Evolutionary conservation across 176 grass and related monocot species (phyloP).

Genomic region (Juncus inflexus): DNA sequence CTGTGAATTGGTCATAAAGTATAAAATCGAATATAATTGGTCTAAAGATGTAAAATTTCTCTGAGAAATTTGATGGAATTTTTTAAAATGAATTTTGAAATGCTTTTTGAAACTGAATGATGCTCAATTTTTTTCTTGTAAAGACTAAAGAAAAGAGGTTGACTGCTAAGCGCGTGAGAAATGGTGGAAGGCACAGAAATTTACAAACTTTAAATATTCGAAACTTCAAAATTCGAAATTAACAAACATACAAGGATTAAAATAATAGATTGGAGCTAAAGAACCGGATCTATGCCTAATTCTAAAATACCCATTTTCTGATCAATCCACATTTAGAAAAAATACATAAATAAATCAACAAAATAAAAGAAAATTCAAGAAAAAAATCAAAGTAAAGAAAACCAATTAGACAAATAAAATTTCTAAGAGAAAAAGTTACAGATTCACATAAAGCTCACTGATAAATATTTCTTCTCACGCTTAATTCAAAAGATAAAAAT

Average conservation of each 20-base stretch:
- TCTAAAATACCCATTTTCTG: slow-evolving; percentile 14
- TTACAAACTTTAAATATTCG: no score
- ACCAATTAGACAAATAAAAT: slow-evolving; percentile 1
- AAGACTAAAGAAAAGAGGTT: slow-evolving; percentile 17
- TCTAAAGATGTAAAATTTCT: slow-evolving; percentile 1
- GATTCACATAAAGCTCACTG: slow-evolving; percentile 2
- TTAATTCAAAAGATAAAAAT: not conserved
- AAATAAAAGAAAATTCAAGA: not conserved
- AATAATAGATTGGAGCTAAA: slow-evolving; percentile 15
- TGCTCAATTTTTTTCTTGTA: slow-evolving; percentile 12
- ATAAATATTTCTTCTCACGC: slow-evolving; percentile 9
- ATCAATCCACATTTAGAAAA: not conserved
- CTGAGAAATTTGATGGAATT: not conserved
- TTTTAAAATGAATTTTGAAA: not conserved
- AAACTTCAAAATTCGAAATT: slow-evolving; percentile 8
- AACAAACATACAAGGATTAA: not conserved
- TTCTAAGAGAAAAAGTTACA: slow-evolving; percentile 3
- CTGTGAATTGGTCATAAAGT: not conserved
- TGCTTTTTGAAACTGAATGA: slow-evolving; percentile 5
- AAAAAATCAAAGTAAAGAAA: slow-evolving; percentile 13
- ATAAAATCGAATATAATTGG: not conserved
- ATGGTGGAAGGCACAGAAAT: not conserved
- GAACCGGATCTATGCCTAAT: slow-evolving; percentile 22
- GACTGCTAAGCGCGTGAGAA: slow-evolving; percentile 19
- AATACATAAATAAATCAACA: no score